These are phyloP conservation scores for Pelomyxa schiedti DNA, from an alignment of 78 protist species.

Conservation along the genomic window DNA sequence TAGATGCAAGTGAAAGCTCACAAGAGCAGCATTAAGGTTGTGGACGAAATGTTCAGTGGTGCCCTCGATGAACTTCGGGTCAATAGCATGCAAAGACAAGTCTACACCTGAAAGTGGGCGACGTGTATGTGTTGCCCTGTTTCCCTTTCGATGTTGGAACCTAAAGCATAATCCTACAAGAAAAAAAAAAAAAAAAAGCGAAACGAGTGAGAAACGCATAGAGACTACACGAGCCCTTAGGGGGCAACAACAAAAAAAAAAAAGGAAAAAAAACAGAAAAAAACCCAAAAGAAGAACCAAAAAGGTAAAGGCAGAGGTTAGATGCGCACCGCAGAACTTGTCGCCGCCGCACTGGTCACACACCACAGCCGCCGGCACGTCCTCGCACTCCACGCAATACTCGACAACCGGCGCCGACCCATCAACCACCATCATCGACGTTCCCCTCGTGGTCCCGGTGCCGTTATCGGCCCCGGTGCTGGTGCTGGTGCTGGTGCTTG, in stretches of 20 bases:
- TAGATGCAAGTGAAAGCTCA: too few species aligned
- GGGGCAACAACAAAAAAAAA: background rate
- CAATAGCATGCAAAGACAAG: background rate
- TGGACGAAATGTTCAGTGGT: background rate
- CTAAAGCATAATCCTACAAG: background rate
- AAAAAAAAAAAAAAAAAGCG: background rate
- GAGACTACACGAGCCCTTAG: background rate
- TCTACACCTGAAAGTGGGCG: background rate
- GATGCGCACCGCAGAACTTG: background rate
- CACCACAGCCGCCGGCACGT: background rate
- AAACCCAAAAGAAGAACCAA: background rate
- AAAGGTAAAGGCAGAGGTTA: background rate
- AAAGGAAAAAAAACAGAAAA: background rate
- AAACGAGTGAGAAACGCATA: background rate
- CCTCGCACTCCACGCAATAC: background rate
- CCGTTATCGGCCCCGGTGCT: too few species aligned
- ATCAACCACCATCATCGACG: too few species aligned
- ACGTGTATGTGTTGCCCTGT: background rate
- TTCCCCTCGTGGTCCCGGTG: too few species aligned
- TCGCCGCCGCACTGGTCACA: background rate
- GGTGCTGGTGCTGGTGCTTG: too few species aligned
- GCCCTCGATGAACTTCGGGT: background rate
- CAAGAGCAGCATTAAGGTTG: too few species aligned
- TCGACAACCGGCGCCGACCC: too few species aligned
- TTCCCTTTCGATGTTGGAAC: background rate